A percentile compares a stretch with the other conserved stretches of the same genome.
phyloP scores from a whole-genome alignment of 768 basidiomycete species.

The Mycena leptocephala region DNA sequence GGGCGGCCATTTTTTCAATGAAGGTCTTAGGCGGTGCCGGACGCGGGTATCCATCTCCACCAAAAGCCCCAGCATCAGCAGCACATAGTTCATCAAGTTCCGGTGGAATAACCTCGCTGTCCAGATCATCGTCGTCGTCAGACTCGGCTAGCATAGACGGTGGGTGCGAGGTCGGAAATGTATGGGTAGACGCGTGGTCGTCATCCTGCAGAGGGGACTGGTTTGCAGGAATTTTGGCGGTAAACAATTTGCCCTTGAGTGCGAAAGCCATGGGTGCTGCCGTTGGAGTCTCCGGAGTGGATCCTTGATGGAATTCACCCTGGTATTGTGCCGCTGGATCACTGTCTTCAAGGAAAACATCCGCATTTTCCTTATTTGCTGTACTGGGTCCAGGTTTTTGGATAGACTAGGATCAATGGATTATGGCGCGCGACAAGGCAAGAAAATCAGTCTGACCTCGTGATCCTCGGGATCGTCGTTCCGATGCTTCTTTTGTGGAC shows the following conservation, averaged over 20 bases:
- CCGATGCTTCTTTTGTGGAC: too few species aligned
- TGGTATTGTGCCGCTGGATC: too few species aligned
- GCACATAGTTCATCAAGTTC: constrained; percentile 28
- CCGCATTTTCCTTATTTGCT: too few species aligned
- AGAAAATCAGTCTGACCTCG: too few species aligned
- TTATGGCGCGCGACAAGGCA: too few species aligned
- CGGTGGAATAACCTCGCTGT: constrained; percentile 3
- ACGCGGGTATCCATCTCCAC: constrained; percentile 27
- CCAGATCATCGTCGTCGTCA: constrained; percentile 2
- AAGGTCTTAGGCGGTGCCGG: constrained; percentile 1
- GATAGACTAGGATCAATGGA: too few species aligned
- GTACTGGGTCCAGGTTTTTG: too few species aligned
- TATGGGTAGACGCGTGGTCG: background rate
- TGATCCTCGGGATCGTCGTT: too few species aligned
- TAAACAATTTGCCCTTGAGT: constrained; percentile 11
- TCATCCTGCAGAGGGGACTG: background rate
- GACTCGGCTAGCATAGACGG: constrained; percentile 18
- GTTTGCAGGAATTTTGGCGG: background rate
- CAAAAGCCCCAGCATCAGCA: background rate
- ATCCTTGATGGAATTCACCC: too few species aligned
- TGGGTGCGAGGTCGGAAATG: constrained; percentile 2
- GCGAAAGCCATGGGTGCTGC: too few species aligned
- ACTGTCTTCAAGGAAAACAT: too few species aligned
- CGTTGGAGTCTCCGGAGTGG: too few species aligned
- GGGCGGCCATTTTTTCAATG: constrained; percentile 15